These are phyloP conservation scores for Gymnopilus dilepis DNA, from an alignment of 768 basidiomycete species.

Conservation along the genomic window DNA sequence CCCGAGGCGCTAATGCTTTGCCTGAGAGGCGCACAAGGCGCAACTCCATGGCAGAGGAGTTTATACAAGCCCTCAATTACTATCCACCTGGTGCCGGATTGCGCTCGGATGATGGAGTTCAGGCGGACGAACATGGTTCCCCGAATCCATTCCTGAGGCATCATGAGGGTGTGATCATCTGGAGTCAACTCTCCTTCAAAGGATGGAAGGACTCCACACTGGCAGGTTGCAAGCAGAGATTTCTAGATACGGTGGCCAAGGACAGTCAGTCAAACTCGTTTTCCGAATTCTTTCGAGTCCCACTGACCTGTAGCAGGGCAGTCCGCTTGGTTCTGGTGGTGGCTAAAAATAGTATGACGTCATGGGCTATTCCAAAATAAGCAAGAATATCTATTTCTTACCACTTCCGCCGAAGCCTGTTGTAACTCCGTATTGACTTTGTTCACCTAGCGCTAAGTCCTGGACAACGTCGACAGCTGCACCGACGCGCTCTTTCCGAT, in stretches of 20 bases:
- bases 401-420: constrained; percentile 16
- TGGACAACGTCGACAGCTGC: constrained; percentile 15
- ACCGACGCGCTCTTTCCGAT: constrained; percentile 5
- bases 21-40: constrained; percentile 7
- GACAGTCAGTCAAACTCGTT: not conserved
- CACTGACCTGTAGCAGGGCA: not conserved
- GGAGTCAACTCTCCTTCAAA: constrained; percentile 7
- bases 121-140: constrained; percentile 14
- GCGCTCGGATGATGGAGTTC: constrained; percentile 14
- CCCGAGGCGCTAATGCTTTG: constrained; percentile 15
- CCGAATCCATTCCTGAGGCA: constrained; percentile 14
- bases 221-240: constrained; percentile 10
- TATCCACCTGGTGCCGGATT: constrained; percentile 10
- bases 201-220: constrained; percentile 9
- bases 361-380: not conserved
- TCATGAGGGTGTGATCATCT: constrained; percentile 2
- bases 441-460: constrained; percentile 13
- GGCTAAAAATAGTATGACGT: not conserved
- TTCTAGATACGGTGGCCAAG: not conserved
- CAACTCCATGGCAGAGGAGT: constrained; percentile 10
- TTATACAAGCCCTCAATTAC: constrained; percentile 9
- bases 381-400: not conserved
- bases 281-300: not conserved
- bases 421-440: constrained; percentile 13
- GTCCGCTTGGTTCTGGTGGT: constrained; percentile 7